Percentiles rank a stretch among this genome's conserved stretches.
phyloP scores from a whole-genome alignment of 2,329 filamentous ascomycete genomes.

The Aureobasidium sp. region DNA sequence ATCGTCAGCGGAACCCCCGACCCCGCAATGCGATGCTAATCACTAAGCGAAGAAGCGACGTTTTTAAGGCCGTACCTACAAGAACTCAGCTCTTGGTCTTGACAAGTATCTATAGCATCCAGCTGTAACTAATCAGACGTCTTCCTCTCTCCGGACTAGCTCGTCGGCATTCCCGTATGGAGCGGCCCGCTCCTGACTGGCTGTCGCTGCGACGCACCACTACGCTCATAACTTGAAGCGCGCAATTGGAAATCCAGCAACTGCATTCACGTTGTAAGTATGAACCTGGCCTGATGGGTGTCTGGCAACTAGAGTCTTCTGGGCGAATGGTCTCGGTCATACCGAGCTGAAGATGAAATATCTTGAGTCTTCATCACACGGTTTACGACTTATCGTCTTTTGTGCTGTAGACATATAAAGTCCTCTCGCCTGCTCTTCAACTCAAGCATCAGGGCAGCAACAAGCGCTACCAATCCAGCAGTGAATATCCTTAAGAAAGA shows the following conservation, averaged over 20 bases:
- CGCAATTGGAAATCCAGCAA: not conserved
- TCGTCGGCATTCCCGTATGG: not conserved
- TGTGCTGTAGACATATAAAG: not conserved
- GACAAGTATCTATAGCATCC: not conserved
- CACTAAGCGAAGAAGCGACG: not conserved
- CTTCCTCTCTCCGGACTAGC: not conserved
- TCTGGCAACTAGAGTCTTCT: not conserved
- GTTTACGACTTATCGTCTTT: not conserved
- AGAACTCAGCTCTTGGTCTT: not conserved
- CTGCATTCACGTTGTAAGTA: not conserved
- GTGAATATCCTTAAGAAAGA: not conserved
- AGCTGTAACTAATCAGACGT: not conserved
- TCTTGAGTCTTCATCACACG: not conserved
- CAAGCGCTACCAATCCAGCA: too few relatives aligned
- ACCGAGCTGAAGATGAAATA: not conserved
- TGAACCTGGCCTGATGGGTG: not conserved
- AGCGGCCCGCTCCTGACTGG: not conserved
- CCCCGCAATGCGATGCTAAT: not conserved
- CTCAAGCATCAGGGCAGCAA: not conserved
- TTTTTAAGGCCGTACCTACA: not conserved
- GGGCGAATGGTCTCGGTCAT: not conserved
- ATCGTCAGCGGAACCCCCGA: not conserved
- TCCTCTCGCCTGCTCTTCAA: not conserved
- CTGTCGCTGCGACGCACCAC: not conserved
- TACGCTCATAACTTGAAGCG: not conserved